A percentile compares a stretch with the other conserved stretches of the same genome.
These are phyloP conservation scores for Metschnikowia santaceciliae DNA, from an alignment of 805 yeast genomes.

Conservation along the genomic window DNA sequence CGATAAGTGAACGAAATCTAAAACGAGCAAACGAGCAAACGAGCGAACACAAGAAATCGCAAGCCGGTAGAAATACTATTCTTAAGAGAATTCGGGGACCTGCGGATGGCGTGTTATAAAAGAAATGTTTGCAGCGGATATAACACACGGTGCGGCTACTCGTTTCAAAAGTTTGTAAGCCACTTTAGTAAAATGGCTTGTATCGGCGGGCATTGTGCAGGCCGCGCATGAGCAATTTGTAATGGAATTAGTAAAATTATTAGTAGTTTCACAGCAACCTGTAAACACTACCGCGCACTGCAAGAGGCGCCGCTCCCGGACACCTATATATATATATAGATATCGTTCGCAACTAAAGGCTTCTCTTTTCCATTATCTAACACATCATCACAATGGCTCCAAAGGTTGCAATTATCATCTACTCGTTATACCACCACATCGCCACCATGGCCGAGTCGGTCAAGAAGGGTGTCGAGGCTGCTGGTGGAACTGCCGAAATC, in stretches of 20 bases:
- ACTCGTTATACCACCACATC: slow-evolving; percentile 79
- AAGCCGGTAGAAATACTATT: too few species aligned
- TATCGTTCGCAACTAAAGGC: neutral
- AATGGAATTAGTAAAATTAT: neutral
- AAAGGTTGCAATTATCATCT: slow-evolving; percentile 71
- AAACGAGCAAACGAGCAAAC: too few species aligned
- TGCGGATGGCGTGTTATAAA: neutral
- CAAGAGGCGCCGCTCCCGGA: neutral
- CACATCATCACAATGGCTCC: slow-evolving; percentile 17
- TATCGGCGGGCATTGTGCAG: neutral
- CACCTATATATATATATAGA: neutral
- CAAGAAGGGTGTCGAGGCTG: slow-evolving; percentile 62
- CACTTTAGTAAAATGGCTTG: neutral
- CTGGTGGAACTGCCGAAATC: slow-evolving; percentile 48
- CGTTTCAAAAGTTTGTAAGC: neutral
- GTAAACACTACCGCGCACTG: neutral
- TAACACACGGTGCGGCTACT: neutral
- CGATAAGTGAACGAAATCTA: too few species aligned
- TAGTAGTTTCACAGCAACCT: neutral
- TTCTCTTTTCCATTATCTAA: neutral
- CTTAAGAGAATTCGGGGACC: neutral
- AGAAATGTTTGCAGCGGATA: neutral
- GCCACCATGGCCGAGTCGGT: slow-evolving; percentile 64
- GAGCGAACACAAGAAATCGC: too few species aligned
- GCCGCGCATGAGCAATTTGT: neutral